A percentile compares a stretch with the other conserved stretches of the same genome.
These are phyloP conservation scores for Xylariaceae sp. DNA, from an alignment of 2,329 filamentous ascomycete genomes.

Conservation along the genomic window DNA sequence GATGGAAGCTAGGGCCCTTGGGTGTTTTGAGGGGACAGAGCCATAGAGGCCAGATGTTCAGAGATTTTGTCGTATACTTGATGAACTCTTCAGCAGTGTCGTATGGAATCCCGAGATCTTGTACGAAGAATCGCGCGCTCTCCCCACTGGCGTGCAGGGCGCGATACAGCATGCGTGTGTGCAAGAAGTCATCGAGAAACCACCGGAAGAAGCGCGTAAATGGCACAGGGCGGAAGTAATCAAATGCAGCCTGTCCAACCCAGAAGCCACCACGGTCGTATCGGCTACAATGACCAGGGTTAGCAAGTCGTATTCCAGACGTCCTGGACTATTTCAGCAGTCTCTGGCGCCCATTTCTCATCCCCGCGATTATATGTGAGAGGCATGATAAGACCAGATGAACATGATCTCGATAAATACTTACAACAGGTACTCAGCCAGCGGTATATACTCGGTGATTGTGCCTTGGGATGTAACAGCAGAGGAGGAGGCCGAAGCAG, in stretches of 20 bases:
- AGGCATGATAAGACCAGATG: not conserved
- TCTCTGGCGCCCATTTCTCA: too few species aligned
- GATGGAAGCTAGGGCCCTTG: conserved; percentile 50
- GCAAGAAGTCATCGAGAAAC: conserved; percentile 66
- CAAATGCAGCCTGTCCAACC: conserved; percentile 61
- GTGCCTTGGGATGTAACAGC: conserved; percentile 8
- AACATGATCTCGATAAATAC: not conserved
- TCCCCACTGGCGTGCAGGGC: conserved; percentile 64
- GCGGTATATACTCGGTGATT: conserved; percentile 54
- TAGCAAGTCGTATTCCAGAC: not conserved
- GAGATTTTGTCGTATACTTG: conserved; percentile 47
- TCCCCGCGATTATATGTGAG: too few species aligned
- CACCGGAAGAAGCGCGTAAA: conserved; percentile 62
- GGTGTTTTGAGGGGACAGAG: conserved; percentile 51
- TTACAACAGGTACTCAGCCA: conserved; percentile 65
- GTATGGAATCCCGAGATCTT: conserved; percentile 59
- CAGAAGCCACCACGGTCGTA: conserved; percentile 74
- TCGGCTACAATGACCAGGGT: conserved; percentile 34
- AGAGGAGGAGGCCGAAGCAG: conserved; percentile 18
- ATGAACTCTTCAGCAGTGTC: conserved; percentile 47
- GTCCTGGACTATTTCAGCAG: not conserved
- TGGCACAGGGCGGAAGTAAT: conserved; percentile 60
- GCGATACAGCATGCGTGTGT: conserved; percentile 69
- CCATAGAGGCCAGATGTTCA: conserved; percentile 57
- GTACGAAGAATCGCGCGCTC: conserved; percentile 60